Base-by-base conservation (phyloP, 257 asterid species). In the Solanum sitiens region DNA sequence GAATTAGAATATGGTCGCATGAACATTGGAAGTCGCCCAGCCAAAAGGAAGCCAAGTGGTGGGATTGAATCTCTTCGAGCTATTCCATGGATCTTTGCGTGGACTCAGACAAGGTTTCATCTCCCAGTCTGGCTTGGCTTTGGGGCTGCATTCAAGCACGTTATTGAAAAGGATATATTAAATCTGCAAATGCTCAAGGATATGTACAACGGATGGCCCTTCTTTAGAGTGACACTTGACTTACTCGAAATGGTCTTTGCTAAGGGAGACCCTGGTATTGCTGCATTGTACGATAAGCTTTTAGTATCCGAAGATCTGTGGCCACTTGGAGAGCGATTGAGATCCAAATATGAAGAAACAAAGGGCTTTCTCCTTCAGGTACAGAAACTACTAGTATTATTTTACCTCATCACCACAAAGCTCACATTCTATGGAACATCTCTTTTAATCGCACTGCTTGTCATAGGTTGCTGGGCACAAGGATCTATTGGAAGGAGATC, bases 81-180 rank as follows among this genome's bases (percentile, higher is more conserved):
- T 71, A 96, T 96, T 89, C 99, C 99, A 21, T 96, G 98, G 99
- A 96, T 96, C 91, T 96, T 96, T 84, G 99, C 99, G n/a, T 96
- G 99, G 99, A 96, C 99, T 3, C 99, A 96, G 87, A 96, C 99
- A 7, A 93, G 99, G 74, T 96, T 96, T 83, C 99, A 96, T 91
- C 98, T 96, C 33, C 99, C 99, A 0, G 99, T 96, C 72, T 96
- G 99, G 99, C 98, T 96, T 61, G 98, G 99, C 27, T 95, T 96
- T 83, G 99, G 98, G 40, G 93, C 92, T 44, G 98, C 99, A 23
- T 88, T 96, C 88, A 91, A 92, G 86, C 95, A 93, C 25, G 87
- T 87, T 32, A 91, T 94, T 5, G 91, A 90, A 11, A 96, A 94
- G 91, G 96, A 94, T 89, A 84, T 89, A 63, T 90, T 92, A 83